Evolutionary conservation across 2,329 filamentous ascomycete species (phyloP), one percentile per base, ranked within the genome.

Genomic region (Arthrobotrys conoides): DNA sequence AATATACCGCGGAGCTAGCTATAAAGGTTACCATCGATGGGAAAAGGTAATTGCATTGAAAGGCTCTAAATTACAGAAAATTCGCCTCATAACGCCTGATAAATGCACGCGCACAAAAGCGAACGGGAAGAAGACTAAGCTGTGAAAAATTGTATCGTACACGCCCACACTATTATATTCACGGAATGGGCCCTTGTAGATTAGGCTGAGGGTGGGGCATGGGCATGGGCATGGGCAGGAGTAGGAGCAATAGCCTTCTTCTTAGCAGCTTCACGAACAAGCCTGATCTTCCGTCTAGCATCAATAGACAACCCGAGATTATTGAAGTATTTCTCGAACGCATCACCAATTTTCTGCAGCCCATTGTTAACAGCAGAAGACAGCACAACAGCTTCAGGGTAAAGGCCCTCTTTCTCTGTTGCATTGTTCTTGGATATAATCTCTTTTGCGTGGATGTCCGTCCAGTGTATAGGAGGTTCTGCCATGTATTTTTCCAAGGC

Each of bases 391-490:
- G 75, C 68, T 16, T 78, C 75, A 3, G 75, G 68, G 33, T 72
- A 78, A 30, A 78, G 63, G 5, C 22, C 16, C 38, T 59, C 36
- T 14, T 61, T 78, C 33, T 65, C 63, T 5, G 66, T 22, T 20
- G 75, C 16, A 18, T 49, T 8, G 20, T 69, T 67, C n/a, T 66
- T 53, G 9, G 75, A 55, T 6, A 65, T 4, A 27, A 69, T 27
- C 30, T 48, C 59, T 41, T 80, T 75, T 16, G 80, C 70, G 49
- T 82, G 79, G 10, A 80, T 76, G 51, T 82, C 81, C 2, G 81
- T 82, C 81, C 81, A 82, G 49, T 81, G 81, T 30, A 82, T 68
- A 5, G 80, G 81, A 5, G 81, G 81, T n/a, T 75, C 80, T 10
- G 75, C 51, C 22, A 80, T 76, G 38, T 81, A 82, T 72, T 63